Percentiles rank a stretch among this genome's conserved stretches.
Evolutionary conservation across 225 moss, liverwort and hornwort species (phyloP).

Genomic region (Marchantia polymorpha): DNA sequence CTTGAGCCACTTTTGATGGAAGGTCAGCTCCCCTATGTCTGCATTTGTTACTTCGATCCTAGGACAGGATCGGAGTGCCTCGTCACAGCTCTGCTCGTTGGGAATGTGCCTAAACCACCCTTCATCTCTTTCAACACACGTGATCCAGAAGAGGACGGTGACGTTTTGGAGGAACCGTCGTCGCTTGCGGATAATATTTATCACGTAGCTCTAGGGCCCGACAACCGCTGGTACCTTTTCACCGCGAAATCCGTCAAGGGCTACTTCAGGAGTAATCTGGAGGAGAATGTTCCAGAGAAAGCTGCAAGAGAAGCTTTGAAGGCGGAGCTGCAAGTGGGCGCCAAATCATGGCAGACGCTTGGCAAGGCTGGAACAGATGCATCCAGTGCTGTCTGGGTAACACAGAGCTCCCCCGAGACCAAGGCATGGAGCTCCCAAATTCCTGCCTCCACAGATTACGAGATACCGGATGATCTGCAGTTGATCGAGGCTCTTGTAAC

Average conservation of each 20-base stretch:
- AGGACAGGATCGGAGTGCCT: constrained; percentile 61
- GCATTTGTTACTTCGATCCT: constrained; percentile 58
- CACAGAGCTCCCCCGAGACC: constrained; percentile 65
- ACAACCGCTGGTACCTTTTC: constrained; percentile 72
- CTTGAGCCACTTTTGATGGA: constrained; percentile 58
- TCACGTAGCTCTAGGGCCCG: constrained; percentile 57
- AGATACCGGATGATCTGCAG: constrained; percentile 57
- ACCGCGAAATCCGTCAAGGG: constrained; percentile 62
- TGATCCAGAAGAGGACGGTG: constrained; percentile 35
- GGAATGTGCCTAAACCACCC: constrained; percentile 54
- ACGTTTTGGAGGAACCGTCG: background rate
- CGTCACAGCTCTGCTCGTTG: constrained; percentile 59
- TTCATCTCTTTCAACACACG: constrained; percentile 43
- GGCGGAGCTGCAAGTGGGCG: constrained; percentile 49
- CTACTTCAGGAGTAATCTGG: constrained; percentile 38
- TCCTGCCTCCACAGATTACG: constrained; percentile 42
- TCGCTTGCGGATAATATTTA: constrained; percentile 31
- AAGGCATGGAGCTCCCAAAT: constrained; percentile 69
- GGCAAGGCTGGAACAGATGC: constrained; percentile 64
- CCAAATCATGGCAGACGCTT: constrained; percentile 55
- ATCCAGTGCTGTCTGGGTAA: constrained; percentile 65
- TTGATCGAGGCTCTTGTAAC: constrained; percentile 54
- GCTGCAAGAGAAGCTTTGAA: constrained; percentile 33
- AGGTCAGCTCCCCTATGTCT: constrained; percentile 52
- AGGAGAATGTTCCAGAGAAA: constrained; percentile 40